These are phyloP conservation scores for Aurantiochytrium sp. DNA, from an alignment of 108 stramenopile species.

Conservation along the genomic window DNA sequence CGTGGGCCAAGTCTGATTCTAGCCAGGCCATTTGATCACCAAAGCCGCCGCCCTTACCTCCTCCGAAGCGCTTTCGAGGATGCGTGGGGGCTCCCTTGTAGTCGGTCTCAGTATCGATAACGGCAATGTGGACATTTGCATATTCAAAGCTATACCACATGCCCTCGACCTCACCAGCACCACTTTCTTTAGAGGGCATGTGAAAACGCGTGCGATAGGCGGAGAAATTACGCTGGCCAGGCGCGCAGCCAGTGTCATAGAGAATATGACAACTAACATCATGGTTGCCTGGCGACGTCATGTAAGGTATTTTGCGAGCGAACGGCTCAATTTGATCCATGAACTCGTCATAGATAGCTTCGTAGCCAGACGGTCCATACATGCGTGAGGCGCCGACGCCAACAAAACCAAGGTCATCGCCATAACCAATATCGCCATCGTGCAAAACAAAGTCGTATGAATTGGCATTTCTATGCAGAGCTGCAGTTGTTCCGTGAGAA, in stretches of 20 bases:
- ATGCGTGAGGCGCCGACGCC: not conserved
- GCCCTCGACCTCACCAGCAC: slow-evolving; percentile 18
- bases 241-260: not conserved
- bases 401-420: not conserved
- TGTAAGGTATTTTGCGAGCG: slow-evolving; percentile 36
- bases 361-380: slow-evolving; percentile 10
- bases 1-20: slow-evolving; percentile 21
- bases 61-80: not conserved
- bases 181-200: slow-evolving; percentile 45
- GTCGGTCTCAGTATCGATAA: slow-evolving; percentile 43
- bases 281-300: slow-evolving; percentile 46
- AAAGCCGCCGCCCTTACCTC: slow-evolving; percentile 37
- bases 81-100: slow-evolving; percentile 28
- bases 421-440: not conserved
- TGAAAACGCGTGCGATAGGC: slow-evolving; percentile 43
- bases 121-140: slow-evolving; percentile 41
- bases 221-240: slow-evolving; percentile 33
- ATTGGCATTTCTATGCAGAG: not conserved
- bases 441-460: not conserved
- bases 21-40: slow-evolving; percentile 44
- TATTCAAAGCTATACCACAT: slow-evolving; percentile 49
- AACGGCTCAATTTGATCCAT: not conserved
- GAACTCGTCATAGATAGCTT: slow-evolving; percentile 6
- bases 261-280: slow-evolving; percentile 37
- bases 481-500: not conserved